Conservation (phyloP, 768 basidiomycete species). For the Suillus sp. region DNA sequence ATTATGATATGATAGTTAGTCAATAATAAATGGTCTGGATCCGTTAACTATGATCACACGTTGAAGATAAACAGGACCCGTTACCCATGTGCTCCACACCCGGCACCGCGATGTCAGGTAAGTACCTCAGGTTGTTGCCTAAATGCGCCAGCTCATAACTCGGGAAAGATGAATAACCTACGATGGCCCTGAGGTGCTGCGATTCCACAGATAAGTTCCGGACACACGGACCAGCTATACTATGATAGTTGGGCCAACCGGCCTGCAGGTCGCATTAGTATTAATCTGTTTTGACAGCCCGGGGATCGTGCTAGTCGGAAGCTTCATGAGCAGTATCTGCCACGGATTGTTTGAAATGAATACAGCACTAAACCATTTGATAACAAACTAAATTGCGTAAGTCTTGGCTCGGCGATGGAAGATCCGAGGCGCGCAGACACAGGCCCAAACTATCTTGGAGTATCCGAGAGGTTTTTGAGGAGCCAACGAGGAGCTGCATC, state of each 20-base stretch:
- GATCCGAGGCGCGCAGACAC: background rate
- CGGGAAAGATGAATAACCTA: background rate
- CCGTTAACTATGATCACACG: background rate
- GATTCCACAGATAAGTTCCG: background rate
- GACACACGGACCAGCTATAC: background rate
- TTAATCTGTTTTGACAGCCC: background rate
- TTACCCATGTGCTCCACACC: background rate
- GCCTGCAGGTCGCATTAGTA: background rate
- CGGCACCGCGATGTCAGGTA: background rate
- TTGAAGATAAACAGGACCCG: background rate
- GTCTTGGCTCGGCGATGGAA: background rate
- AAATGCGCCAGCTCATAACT: background rate
- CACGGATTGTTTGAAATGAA: background rate
- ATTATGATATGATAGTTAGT: background rate
- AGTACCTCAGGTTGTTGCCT: background rate
- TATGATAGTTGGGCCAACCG: background rate
- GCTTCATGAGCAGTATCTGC: background rate
- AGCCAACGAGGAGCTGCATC: background rate
- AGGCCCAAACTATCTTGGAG: background rate
- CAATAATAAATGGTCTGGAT: background rate
- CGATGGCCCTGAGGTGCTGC: background rate
- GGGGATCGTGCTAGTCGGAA: background rate
- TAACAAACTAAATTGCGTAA: background rate
- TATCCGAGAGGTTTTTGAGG: background rate
- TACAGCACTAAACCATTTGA: background rate